Evolutionary conservation across 108 stramenopile genomes (phyloP).

Genomic region (Stephanodiscus minutulus): DNA sequence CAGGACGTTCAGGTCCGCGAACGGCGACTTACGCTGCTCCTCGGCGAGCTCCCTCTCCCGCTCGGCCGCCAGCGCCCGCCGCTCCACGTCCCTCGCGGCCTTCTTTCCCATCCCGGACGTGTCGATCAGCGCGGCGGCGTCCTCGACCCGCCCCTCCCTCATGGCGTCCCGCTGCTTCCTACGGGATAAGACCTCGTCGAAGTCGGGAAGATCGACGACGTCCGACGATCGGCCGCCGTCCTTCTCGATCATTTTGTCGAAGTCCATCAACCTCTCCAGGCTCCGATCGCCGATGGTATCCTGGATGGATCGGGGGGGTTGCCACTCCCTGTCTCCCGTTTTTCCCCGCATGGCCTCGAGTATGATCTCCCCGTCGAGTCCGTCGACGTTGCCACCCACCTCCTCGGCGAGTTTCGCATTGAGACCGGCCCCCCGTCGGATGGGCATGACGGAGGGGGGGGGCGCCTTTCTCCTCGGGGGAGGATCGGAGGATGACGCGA

Average conservation of each 20-base stretch:
- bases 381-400: slow-evolving; percentile 45
- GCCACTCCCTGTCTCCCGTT: slow-evolving; percentile 21
- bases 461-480: not conserved
- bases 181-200: slow-evolving; percentile 49
- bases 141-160: slow-evolving; percentile 32
- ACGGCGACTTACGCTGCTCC: slow-evolving; percentile 33
- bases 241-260: slow-evolving; percentile 55
- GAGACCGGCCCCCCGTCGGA: slow-evolving; percentile 35
- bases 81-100: slow-evolving; percentile 56
- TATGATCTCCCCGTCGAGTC: slow-evolving; percentile 42
- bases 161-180: slow-evolving; percentile 42
- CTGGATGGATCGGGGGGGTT: slow-evolving; percentile 42
- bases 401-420: slow-evolving; percentile 40
- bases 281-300: slow-evolving; percentile 39
- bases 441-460: slow-evolving; percentile 6
- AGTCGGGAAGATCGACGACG: slow-evolving; percentile 59
- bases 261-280: slow-evolving; percentile 48
- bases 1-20: slow-evolving; percentile 43
- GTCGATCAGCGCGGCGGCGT: slow-evolving; percentile 36
- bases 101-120: slow-evolving; percentile 57
- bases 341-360: slow-evolving; percentile 41
- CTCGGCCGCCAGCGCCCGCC: slow-evolving; percentile 53
- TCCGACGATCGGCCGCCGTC: slow-evolving; percentile 48
- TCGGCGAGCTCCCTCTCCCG: slow-evolving; percentile 36
- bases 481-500: not conserved